Conservation (phyloP, 2,329 filamentous ascomycete species). For the Chaetomium olivaceum region DNA sequence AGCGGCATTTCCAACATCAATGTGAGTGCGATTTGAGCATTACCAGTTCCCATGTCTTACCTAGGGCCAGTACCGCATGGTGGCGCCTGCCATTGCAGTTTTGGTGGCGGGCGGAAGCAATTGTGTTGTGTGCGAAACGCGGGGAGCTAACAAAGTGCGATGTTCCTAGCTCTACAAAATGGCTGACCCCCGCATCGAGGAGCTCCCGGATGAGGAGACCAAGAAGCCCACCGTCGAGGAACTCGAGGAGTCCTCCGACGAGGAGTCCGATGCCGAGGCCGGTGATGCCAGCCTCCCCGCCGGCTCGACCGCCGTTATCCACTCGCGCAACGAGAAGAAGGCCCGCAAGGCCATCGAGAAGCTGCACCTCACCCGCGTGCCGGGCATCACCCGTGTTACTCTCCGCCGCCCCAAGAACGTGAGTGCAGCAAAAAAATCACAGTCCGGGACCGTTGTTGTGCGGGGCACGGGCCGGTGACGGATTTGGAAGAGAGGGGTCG, state of each 20-base stretch:
- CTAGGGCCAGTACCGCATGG: background rate
- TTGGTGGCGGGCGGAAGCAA: conserved; percentile 12
- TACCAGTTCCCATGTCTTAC: conserved; percentile 2
- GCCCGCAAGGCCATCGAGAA: conserved; percentile 99
- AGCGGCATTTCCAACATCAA: conserved; percentile 32
- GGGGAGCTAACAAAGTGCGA: conserved; percentile 33
- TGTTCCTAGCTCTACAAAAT: conserved; percentile 57
- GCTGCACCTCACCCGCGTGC: conserved; percentile 93
- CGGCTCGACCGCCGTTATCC: conserved; percentile 85
- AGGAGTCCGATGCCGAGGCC: conserved; percentile 76
- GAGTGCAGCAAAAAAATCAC: conserved; percentile 48
- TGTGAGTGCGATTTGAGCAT: conserved; percentile 28
- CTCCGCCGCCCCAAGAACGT: conserved; percentile 98
- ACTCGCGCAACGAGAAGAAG: conserved; percentile 99
- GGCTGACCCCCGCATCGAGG: conserved; percentile 97
- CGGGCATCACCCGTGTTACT: conserved; percentile 97
- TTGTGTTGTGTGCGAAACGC: conserved; percentile 27
- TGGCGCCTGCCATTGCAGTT: conserved; percentile 11
- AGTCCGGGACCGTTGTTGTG: conserved; percentile 1
- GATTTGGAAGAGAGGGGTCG: background rate
- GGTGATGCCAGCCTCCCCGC: conserved; percentile 66
- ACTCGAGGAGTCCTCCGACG: conserved; percentile 69
- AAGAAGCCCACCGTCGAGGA: conserved; percentile 79
- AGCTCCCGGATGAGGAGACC: conserved; percentile 88
- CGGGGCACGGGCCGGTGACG: conserved; percentile 10